phyloP scores from a whole-genome alignment of 192 early-diverging fungal genomes.

The Backusella luteola region DNA sequence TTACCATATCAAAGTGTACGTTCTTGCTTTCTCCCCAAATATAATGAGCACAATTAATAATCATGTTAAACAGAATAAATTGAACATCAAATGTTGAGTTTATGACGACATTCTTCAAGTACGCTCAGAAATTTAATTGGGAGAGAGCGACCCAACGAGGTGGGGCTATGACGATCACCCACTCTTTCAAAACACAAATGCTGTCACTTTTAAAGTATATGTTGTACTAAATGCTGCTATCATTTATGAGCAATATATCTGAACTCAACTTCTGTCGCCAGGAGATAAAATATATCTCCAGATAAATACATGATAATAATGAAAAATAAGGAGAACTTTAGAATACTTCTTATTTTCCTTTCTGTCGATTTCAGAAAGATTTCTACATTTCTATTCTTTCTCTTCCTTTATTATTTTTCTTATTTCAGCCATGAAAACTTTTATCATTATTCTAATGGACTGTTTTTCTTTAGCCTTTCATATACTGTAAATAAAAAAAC shows the following conservation, averaged over 20 bases:
- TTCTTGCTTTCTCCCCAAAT: not conserved
- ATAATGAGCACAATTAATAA: not conserved
- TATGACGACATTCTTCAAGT: not conserved
- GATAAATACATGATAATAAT: no score
- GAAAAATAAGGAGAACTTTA: not conserved
- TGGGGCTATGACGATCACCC: not conserved
- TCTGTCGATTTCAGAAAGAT: no score
- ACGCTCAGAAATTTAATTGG: not conserved
- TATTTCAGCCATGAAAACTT: not conserved
- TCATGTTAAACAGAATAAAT: not conserved
- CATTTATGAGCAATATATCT: no score
- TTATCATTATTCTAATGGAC: not conserved
- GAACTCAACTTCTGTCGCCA: no score
- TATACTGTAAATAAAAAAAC: not conserved
- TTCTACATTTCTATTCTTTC: no score
- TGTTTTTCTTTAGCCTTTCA: not conserved
- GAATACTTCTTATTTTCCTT: not conserved
- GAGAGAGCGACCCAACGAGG: not conserved
- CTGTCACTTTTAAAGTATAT: not conserved
- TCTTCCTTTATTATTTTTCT: no score
- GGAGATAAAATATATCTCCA: no score
- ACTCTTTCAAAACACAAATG: not conserved
- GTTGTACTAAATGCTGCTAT: not conserved
- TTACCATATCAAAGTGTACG: not conserved
- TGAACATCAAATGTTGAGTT: not conserved